These are phyloP conservation scores for Pseudogymnoascus sp. DNA, from an alignment of 2,329 filamentous ascomycete genomes.

Conservation along the genomic window DNA sequence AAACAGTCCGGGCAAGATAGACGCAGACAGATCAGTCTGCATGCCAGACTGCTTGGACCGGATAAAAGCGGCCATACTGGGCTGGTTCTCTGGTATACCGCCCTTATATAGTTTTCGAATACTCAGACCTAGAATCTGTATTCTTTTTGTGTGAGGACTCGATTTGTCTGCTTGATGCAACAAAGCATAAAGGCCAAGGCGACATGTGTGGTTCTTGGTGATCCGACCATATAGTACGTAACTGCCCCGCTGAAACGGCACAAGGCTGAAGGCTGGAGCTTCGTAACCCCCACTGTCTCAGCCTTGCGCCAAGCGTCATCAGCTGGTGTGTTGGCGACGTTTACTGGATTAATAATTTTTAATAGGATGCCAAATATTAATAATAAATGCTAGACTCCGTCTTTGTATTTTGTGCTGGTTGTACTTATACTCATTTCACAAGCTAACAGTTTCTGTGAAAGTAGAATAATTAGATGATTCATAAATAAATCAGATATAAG, in stretches of 20 bases:
- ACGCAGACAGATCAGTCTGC: conserved; percentile 79
- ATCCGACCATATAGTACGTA: conserved; percentile 2
- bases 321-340: background rate
- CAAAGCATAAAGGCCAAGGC: conserved; percentile 5
- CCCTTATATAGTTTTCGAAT: background rate
- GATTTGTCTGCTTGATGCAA: background rate
- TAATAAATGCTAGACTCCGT: background rate
- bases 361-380: background rate
- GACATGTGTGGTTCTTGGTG: background rate
- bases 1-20: conserved; percentile 70
- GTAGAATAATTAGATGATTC: background rate
- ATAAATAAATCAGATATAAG: background rate
- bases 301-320: conserved; percentile 4
- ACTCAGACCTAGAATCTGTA: background rate
- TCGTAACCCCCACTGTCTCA: background rate
- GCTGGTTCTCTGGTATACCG: background rate
- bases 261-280: conserved; percentile 2
- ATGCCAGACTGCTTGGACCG: conserved; percentile 90
- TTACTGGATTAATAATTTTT: background rate
- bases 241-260: background rate
- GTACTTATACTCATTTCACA: background rate
- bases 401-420: background rate
- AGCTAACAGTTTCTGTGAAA: background rate
- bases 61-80: conserved; percentile 72
- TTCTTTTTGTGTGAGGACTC: background rate